Base-by-base conservation (phyloP, 495 filamentous ascomycete genomes). In the Cenococcum geophilum region DNA sequence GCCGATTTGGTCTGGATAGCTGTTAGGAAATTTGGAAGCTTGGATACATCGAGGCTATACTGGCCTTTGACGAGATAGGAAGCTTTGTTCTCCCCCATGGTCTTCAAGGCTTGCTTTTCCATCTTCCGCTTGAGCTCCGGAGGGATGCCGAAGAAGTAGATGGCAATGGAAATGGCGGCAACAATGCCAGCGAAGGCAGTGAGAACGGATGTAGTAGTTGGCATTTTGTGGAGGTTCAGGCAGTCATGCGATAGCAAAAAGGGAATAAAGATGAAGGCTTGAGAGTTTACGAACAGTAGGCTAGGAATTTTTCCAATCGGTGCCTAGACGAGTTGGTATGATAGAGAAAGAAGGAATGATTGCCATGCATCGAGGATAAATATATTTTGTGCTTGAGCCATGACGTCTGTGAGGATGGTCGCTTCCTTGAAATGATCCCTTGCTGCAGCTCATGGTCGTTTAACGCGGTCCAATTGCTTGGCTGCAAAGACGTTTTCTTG, bases 71-170 rank as follows among this genome's bases (percentile, higher is more conserved):
- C 62, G 53, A 76, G 59, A 58, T 76, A 74, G 10, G 71, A 73
- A 43, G 73, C 72, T 53, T 79, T 80, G 27, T 76, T 83, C 65
- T 83, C 80, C 16, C 79, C 80, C 75, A 81, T 80, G 40, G 71
- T 73, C 58, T 81, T 74, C 1, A 82, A 70, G 1, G 79, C 60
- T 5, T 79, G 63, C 43, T 79, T 73, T 59, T 82, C 77, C 23
- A 78, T 64, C 42, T 69, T 69, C 56, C 68, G 67, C 67, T 76
- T 76, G 27, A 71, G 58, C 55, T 73, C 62, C 0, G 73, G 68
- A 3, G 74, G 74, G 58, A 76, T 73, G 49, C 74, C 74, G 63
- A 75, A 73, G 59, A 74, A 58, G 59, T 65, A 71, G 42, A 70
- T 43, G 57, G 57, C 60, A 37, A 63, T 47, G 36, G 57, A 58